Conservation (phyloP, 1,284 basidiomycete genomes). For the Somion occarium region DNA sequence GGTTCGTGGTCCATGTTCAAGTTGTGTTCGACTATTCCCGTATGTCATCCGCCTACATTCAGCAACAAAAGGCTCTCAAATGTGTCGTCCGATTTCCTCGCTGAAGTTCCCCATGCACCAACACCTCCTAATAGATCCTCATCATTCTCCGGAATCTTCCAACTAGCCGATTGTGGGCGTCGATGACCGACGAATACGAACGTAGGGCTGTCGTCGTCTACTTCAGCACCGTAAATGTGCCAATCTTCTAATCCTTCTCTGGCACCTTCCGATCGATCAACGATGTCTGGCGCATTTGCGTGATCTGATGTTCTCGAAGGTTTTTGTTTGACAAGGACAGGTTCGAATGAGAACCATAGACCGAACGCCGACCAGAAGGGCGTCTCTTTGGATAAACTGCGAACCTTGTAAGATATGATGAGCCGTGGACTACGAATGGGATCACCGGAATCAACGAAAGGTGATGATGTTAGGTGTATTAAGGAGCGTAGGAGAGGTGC, state of each 20-base stretch:
- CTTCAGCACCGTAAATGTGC: conserved; percentile 2
- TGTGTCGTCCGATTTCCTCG: conserved; percentile 53
- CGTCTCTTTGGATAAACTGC: conserved; percentile 72
- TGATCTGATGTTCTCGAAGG: background rate
- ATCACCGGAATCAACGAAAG: conserved; percentile 26
- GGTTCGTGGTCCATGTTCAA: background rate
- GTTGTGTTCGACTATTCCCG: background rate
- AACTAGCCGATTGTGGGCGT: conserved; percentile 47
- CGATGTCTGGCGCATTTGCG: background rate
- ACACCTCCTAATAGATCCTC: conserved; percentile 50
- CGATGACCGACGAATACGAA: conserved; percentile 62
- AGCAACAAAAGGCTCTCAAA: conserved; percentile 68
- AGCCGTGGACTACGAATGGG: conserved; percentile 26
- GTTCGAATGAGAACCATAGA: conserved; percentile 71
- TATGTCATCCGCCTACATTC: conserved; percentile 16
- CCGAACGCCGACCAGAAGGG: conserved; percentile 82
- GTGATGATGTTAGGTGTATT: conserved; percentile 56
- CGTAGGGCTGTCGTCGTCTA: conserved; percentile 36
- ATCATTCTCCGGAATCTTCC: conserved; percentile 52
- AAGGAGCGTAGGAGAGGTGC: conserved; percentile 67
- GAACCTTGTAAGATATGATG: conserved; percentile 71
- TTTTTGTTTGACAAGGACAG: conserved; percentile 42
- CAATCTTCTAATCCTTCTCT: background rate
- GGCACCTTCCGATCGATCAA: background rate
- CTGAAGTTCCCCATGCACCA: conserved; percentile 38